Evolutionary conservation across 106 monocot genomes (phyloP), one percentile per base, ranked within the genome.

Genomic region (Chionographis japonica): DNA sequence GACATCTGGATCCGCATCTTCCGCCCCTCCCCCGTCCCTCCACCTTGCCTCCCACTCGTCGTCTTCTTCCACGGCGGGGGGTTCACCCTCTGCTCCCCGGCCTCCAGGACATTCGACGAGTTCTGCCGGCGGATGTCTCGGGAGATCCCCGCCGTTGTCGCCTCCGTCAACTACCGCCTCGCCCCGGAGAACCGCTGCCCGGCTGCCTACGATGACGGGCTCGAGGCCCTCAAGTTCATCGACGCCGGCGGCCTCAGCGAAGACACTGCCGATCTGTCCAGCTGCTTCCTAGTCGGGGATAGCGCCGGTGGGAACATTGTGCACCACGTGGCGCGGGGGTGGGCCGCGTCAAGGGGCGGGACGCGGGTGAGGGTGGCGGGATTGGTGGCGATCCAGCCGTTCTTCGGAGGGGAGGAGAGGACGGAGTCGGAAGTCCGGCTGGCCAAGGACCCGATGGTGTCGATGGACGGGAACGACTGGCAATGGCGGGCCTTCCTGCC

Each of bases 301-400:
- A 83, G 83, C 62, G 66, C 79, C 68, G 79, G 84, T 37, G 84
- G 57, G 1, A 84, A 84, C 75, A 72, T 84, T 52, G 78, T 50
- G 9, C 74, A 79, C 79, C 75, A 75, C 57, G 74, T 75, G 15
- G 75, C 83, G 4, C 60, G 42, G 8, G 36, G 39, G 20, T 59
- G 50, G 43, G 16, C 36, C 12, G 63, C 35, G 35, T n/a, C 37
- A 6, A 12, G 50, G 12, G 49, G 6, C 40, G 3, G 4, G 38
- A 12, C 11, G 13, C 58, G 8, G 8, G 4, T 77, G 8, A 14
- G 7, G 6, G 6, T 77, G 2, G 35, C 61, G 0, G 78, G 83
- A 14, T 2, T 70, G 38, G 40, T 77, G 3, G 3, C 49, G 37
- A 52, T 77, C 37, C 74, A 83, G 27, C 79, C 83, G 7, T 75